Evolutionary conservation across 306 rosid species (phyloP).

Genomic region (Cucumis cinereus): DNA sequence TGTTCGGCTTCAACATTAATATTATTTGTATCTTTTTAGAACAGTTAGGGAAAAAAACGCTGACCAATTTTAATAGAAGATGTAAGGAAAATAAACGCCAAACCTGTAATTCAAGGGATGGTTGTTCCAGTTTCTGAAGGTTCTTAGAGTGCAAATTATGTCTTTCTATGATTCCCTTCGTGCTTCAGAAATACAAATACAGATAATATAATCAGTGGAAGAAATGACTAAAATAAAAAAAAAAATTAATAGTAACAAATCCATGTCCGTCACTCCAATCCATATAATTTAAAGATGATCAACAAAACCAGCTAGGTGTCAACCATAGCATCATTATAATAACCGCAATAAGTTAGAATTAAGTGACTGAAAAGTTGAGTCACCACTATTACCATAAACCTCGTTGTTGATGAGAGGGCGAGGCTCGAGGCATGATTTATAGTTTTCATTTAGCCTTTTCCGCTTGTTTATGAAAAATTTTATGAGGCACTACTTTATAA

Average conservation of each 20-base stretch:
- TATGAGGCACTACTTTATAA: background rate
- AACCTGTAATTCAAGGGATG: conserved; percentile 90
- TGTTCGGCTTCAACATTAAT: background rate
- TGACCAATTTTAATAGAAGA: background rate
- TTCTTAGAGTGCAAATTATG: conserved; percentile 74
- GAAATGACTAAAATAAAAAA: too few species aligned
- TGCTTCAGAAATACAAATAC: conserved; percentile 24
- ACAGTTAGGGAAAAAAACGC: background rate
- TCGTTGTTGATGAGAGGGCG: background rate
- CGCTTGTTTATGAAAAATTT: background rate
- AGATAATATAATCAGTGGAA: background rate
- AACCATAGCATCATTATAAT: background rate
- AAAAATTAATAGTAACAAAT: background rate
- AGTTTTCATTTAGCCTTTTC: background rate
- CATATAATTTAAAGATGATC: background rate
- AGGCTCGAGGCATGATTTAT: background rate
- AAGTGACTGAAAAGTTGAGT: background rate
- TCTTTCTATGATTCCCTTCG: conserved; percentile 68
- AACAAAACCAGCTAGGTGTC: background rate
- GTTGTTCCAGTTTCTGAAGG: conserved; percentile 51
- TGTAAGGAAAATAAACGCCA: background rate
- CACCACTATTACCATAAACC: background rate
- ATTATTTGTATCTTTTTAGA: background rate
- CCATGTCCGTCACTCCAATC: background rate
- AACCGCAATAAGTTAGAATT: background rate